phyloP scores from a whole-genome alignment of 257 asterid species.

The Solanum rostratum region DNA sequence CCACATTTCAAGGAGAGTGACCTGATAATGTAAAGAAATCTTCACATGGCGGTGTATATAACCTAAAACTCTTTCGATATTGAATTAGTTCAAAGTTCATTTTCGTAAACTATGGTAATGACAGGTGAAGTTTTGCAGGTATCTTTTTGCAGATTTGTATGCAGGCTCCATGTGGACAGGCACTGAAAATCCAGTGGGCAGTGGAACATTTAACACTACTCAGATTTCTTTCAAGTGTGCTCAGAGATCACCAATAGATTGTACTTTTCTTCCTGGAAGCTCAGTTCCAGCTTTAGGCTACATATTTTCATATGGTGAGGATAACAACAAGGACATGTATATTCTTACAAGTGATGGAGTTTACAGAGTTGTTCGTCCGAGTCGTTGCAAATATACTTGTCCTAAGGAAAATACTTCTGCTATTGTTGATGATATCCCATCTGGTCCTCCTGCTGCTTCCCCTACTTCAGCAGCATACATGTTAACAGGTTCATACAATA shows the following conservation, averaged over 20 bases:
- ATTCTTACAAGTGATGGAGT: slow-evolving; percentile 68
- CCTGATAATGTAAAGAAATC: not conserved
- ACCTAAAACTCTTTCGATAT: not conserved
- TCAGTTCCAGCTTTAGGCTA: slow-evolving; percentile 56
- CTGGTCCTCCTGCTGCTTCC: slow-evolving; percentile 20
- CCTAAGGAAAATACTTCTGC: slow-evolving; percentile 26
- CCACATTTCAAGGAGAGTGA: not conserved
- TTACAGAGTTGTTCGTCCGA: slow-evolving; percentile 67
- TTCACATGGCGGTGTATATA: not conserved
- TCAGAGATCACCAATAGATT: slow-evolving; percentile 50
- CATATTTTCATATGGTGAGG: slow-evolving; percentile 76
- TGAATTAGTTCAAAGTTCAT: not conserved
- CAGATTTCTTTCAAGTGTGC: slow-evolving; percentile 51
- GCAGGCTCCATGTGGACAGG: slow-evolving; percentile 68
- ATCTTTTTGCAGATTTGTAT: slow-evolving; percentile 68
- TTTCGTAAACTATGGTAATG: not conserved
- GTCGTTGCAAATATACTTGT: slow-evolving; percentile 69
- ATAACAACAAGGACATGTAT: slow-evolving; percentile 49
- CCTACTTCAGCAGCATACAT: slow-evolving; percentile 32
- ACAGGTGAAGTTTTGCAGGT: slow-evolving; percentile 30
- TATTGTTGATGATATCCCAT: slow-evolving; percentile 14
- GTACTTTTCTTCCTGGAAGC: slow-evolving; percentile 49
- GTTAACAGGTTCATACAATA: slow-evolving; percentile 2
- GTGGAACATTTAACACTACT: slow-evolving; percentile 49
- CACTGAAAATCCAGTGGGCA: slow-evolving; percentile 42